These are phyloP conservation scores for Cryptococcus sp. DNA, from an alignment of 1,284 basidiomycete species.

Conservation along the genomic window DNA sequence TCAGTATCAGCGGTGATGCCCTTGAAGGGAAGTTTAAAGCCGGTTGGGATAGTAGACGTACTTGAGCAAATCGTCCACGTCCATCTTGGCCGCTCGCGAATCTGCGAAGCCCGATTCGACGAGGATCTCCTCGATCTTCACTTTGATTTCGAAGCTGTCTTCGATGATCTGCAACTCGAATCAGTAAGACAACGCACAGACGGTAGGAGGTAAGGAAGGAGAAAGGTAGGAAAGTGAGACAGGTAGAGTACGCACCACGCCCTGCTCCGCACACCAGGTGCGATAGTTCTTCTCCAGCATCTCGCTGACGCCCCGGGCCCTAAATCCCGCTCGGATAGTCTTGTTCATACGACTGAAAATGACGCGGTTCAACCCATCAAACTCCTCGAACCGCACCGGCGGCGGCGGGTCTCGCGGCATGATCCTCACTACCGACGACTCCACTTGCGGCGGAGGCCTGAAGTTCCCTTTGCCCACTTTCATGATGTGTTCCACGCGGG, in stretches of 20 bases:
- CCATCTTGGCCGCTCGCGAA: conserved; percentile 77
- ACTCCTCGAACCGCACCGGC: conserved; percentile 93
- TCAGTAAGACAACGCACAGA: background rate
- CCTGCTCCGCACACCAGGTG: conserved; percentile 87
- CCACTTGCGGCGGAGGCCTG: conserved; percentile 92
- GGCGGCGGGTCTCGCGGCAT: conserved; percentile 94
- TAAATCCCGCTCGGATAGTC: conserved; percentile 80
- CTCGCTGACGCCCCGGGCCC: conserved; percentile 89
- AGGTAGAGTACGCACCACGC: conserved; percentile 60
- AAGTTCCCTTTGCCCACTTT: conserved; percentile 97
- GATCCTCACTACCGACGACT: conserved; percentile 87
- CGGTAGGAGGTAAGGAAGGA: background rate
- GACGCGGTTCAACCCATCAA: conserved; percentile 90
- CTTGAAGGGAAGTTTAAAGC: conserved; percentile 11
- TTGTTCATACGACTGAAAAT: conserved; percentile 91
- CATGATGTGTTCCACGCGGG: conserved; percentile 95
- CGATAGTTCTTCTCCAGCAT: conserved; percentile 93
- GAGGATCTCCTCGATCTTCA: conserved; percentile 75
- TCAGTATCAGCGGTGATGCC: background rate
- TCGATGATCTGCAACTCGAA: conserved; percentile 63
- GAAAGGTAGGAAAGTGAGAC: background rate
- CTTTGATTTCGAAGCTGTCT: conserved; percentile 69
- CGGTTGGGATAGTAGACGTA: conserved; percentile 49
- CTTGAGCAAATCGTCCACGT: conserved; percentile 80
- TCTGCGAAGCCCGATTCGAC: conserved; percentile 67